Evolutionary conservation across 2,329 filamentous ascomycete genomes (phyloP).

Genomic region (Neobulgaria alba): DNA sequence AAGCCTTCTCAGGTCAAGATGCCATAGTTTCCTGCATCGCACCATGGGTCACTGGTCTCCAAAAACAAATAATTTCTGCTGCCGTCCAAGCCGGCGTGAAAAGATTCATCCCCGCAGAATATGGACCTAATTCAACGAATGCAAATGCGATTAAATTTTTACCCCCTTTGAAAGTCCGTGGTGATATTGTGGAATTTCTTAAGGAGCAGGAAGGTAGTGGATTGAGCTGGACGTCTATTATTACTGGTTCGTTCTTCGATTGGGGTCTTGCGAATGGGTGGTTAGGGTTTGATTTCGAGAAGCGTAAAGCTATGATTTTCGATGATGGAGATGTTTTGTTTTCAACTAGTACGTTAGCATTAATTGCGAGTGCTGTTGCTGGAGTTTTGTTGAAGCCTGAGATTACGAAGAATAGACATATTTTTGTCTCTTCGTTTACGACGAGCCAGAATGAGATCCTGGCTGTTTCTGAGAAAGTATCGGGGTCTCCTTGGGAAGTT

Average conservation of each 20-base stretch:
- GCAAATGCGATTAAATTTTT: not conserved
- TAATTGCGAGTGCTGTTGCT: constrained; percentile 28
- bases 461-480: constrained; percentile 23
- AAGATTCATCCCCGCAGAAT: constrained; percentile 51
- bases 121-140: constrained; percentile 29
- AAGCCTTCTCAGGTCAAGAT: constrained; percentile 24
- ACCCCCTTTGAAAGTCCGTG: not conserved
- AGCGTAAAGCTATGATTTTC: constrained; percentile 25
- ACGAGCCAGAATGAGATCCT: constrained; percentile 29
- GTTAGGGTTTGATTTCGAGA: constrained; percentile 28
- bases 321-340: constrained; percentile 23
- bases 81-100: constrained; percentile 48
- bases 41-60: constrained; percentile 1
- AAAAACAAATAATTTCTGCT: constrained; percentile 40
- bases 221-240: constrained; percentile 31
- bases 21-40: constrained; percentile 11
- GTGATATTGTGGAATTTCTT: constrained; percentile 29
- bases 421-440: constrained; percentile 28
- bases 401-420: constrained; percentile 27
- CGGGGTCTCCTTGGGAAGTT: constrained; percentile 24
- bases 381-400: constrained; percentile 28
- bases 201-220: constrained; percentile 22
- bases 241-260: constrained; percentile 20
- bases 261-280: constrained; percentile 12
- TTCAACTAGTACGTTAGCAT: constrained; percentile 13